Base-by-base conservation (phyloP, 257 asterid species). In the Solanum chiquidenum region DNA sequence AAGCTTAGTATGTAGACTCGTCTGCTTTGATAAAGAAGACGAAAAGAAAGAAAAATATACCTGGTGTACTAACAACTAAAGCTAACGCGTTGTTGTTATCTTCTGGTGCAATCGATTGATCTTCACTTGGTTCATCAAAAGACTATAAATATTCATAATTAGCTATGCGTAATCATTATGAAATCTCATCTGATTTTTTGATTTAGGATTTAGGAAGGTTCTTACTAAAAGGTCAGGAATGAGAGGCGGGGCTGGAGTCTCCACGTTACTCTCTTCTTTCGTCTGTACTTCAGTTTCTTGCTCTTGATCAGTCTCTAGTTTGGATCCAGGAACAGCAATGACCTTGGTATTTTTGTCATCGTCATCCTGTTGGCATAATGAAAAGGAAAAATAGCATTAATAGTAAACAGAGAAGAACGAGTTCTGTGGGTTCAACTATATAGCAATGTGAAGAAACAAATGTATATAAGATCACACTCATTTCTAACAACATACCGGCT, bases 191-290 rank as follows among this genome's bases (percentile, higher is more conserved):
- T 62, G 3, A 62, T 9, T 86, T 49, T 52, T 1, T 55, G 66
- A 37, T 69, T 58, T 74, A 66, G 23, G 25, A 23, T 0, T 72
- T 72, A 58, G 7, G 66, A 58, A 23, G 82, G 73, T 23, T 31
- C 85, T 68, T 90, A 94, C 98, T 95, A 94, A 77, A 49, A 93
- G 93, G 91, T 94, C 98, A 79, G 94, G 92, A 84, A 94, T 90
- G 58, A 90, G 90, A 18, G 90, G 91, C 2, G 92, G 90, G 76
- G 89, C 91, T 69, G 87, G 75, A 72, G 89, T 89, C 44, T 88
- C 87, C 25, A 9, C 66, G 52, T 91, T 87, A 12, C 87, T 89
- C 13, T 87, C 68, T 72, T 94, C 73, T 73, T 86, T 79, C 6
- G 29, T 88, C 66, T 89, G 90, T 2, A 62, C 55, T 33, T 85